Evolutionary conservation across 345 rosid genomes (phyloP).

Genomic region (Lumnitzera littorea): DNA sequence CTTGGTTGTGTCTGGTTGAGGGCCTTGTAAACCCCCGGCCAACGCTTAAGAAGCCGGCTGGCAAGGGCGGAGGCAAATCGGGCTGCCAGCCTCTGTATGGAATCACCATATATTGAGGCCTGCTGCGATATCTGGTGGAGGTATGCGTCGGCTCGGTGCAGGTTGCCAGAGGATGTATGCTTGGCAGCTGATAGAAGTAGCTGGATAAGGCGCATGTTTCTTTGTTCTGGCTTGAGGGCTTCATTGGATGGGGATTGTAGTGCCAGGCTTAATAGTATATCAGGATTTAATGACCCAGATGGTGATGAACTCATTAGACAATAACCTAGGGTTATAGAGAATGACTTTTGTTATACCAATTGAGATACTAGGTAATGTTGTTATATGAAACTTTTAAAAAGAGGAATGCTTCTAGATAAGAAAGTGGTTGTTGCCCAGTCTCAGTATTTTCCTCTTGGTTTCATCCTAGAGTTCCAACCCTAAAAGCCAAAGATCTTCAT

Average conservation of each 20-base stretch:
- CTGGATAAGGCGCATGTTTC: conserved; percentile 39
- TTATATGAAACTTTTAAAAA: too few relatives aligned
- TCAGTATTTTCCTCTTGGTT: too few relatives aligned
- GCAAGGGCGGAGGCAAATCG: conserved; percentile 39
- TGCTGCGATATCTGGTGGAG: conserved; percentile 34
- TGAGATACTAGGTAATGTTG: too few relatives aligned
- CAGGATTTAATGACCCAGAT: conserved; percentile 17
- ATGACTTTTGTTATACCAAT: too few relatives aligned
- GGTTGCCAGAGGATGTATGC: conserved; percentile 43
- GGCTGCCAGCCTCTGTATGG: conserved; percentile 44
- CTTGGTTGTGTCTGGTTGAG: conserved; percentile 16
- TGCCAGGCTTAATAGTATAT: conserved; percentile 38
- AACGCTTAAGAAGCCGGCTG: conserved; percentile 34
- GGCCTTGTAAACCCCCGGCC: conserved; percentile 44
- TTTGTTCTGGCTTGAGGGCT: conserved; percentile 20
- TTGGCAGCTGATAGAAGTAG: conserved; percentile 38
- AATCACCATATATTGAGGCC: conserved; percentile 35
- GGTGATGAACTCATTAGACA: conserved; percentile 15
- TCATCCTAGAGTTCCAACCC: too few relatives aligned
- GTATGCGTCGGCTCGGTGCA: conserved; percentile 32
- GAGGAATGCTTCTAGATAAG: too few relatives aligned
- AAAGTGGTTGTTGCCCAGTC: too few relatives aligned
- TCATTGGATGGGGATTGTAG: conserved; percentile 12
- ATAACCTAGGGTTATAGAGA: too few relatives aligned
- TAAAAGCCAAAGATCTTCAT: too few relatives aligned